A percentile compares a stretch with the other conserved stretches of the same genome.
Conservation (phyloP, 2,329 filamentous ascomycete species). For the Botryosphaeria dothidea region DNA sequence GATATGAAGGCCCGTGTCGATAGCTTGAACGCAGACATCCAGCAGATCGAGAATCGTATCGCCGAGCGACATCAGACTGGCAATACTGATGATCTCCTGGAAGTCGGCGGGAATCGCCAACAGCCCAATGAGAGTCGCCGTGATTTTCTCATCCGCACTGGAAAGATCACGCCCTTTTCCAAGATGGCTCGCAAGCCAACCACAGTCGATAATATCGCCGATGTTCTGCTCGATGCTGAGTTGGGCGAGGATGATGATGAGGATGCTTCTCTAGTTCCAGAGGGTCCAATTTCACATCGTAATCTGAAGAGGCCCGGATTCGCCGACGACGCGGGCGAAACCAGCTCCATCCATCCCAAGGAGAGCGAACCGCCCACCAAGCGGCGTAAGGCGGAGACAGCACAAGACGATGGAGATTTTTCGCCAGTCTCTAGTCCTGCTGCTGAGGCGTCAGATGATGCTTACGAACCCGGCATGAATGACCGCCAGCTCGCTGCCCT, state of each 20-base stretch:
- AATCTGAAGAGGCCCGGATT: constrained; percentile 53
- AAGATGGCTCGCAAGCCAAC: constrained; percentile 68
- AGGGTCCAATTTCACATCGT: constrained; percentile 46
- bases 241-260: constrained; percentile 57
- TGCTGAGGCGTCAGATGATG: constrained; percentile 42
- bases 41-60: constrained; percentile 80
- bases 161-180: constrained; percentile 96
- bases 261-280: constrained; percentile 32
- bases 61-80: constrained; percentile 67
- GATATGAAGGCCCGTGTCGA: constrained; percentile 66
- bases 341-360: not conserved
- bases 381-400: not conserved
- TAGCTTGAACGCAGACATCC: constrained; percentile 69
- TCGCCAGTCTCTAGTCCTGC: constrained; percentile 20
- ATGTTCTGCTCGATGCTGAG: constrained; percentile 80
- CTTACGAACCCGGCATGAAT: constrained; percentile 41
- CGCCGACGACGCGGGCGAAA: constrained; percentile 25
- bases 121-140: constrained; percentile 79
- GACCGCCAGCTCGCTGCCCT: constrained; percentile 42
- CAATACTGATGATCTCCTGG: constrained; percentile 46
- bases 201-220: constrained; percentile 69
- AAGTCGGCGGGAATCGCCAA: constrained; percentile 56
- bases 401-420: constrained; percentile 22
- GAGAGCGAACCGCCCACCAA: constrained; percentile 37
- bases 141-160: constrained; percentile 90